Evolutionary conservation across 2,329 filamentous ascomycete species (phyloP), one percentile per base, ranked within the genome.

Genomic region (Pseudogymnoascus sp.): DNA sequence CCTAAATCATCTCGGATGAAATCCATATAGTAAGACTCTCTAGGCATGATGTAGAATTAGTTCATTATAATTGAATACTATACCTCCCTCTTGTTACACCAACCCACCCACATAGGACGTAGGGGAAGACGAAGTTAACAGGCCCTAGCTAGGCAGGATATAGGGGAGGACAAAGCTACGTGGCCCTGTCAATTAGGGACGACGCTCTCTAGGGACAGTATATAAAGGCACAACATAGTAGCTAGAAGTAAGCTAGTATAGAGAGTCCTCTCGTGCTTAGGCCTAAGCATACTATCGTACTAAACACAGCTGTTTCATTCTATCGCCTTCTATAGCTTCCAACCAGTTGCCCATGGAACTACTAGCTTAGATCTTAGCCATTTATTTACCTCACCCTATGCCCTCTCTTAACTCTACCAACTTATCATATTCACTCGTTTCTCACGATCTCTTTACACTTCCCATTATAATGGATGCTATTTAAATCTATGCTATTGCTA

Each of bases 401-500:
- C 39, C n/a, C 39, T 43, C 39, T 43, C 8, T 43, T 3, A 43
- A 43, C 16, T 19, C 39, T 3, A 31, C 28, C 7, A 31, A 31
- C 28, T 31, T 7, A 25, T 25, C 4, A 25, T 25, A 25, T 25
- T 25, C 25, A 25, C 25, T 25, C 25, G 25, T 25, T 25, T 25
- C 25, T 25, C 25, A 1, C 0, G 25, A 25, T 41, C 25, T 62
- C 6, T 41, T 36, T 11, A 28, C 37, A 21, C 57, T 61, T 36
- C 11, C 28, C 1, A 31, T 63, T 31, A 31, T 57, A 7, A 63
- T 60, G 43, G 45, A 63, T 34, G 16, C 45, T n/a, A 60, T 63
- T 61, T 2, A 63, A 34, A 43, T 63, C 16, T 63, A 62, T 63
- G 62, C 28, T 60, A 61, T 63, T n/a, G 45, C 28, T 3, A 8